Conservation (phyloP, 1,284 basidiomycete species). For the Pterula multifida region DNA sequence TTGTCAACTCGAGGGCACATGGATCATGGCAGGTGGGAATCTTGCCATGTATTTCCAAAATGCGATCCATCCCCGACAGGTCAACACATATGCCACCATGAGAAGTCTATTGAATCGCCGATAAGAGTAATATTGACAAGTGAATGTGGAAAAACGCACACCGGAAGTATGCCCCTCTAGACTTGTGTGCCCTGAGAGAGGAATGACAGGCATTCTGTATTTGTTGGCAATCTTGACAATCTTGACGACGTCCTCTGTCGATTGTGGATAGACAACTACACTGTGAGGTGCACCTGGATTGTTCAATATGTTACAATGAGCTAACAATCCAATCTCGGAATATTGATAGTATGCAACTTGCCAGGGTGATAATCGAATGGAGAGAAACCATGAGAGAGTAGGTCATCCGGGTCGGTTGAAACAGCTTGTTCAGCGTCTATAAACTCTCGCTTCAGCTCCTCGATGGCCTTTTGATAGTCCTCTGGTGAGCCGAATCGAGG, state of each 20-base stretch:
- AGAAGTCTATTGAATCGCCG: slow-evolving; percentile 24
- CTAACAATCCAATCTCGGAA: too few relatives aligned
- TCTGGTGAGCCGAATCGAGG: slow-evolving; percentile 29
- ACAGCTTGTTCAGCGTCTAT: slow-evolving; percentile 23
- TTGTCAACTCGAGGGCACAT: too few relatives aligned
- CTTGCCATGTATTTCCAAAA: slow-evolving; percentile 65
- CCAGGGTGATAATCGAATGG: slow-evolving; percentile 46
- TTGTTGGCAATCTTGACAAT: slow-evolving; percentile 56
- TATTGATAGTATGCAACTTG: slow-evolving; percentile 20
- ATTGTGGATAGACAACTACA: slow-evolving; percentile 40
- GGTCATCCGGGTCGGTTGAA: slow-evolving; percentile 41
- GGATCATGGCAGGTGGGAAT: not conserved
- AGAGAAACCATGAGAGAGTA: slow-evolving; percentile 46
- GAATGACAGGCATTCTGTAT: slow-evolving; percentile 58
- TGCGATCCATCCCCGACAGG: slow-evolving; percentile 75
- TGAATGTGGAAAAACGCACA: slow-evolving; percentile 24
- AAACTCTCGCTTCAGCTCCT: slow-evolving; percentile 31
- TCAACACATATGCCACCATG: slow-evolving; percentile 78
- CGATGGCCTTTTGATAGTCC: slow-evolving; percentile 41
- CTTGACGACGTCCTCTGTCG: slow-evolving; percentile 58
- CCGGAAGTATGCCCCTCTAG: slow-evolving; percentile 57
- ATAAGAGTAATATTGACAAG: slow-evolving; percentile 2
- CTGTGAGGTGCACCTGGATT: slow-evolving; percentile 29
- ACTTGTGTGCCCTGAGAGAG: slow-evolving; percentile 61
- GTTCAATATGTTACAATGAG: not conserved